A percentile compares a stretch with the other conserved stretches of the same genome.
Evolutionary conservation across 352 stramenopile species (phyloP).

Genomic region (Globisporangium paddicum): DNA sequence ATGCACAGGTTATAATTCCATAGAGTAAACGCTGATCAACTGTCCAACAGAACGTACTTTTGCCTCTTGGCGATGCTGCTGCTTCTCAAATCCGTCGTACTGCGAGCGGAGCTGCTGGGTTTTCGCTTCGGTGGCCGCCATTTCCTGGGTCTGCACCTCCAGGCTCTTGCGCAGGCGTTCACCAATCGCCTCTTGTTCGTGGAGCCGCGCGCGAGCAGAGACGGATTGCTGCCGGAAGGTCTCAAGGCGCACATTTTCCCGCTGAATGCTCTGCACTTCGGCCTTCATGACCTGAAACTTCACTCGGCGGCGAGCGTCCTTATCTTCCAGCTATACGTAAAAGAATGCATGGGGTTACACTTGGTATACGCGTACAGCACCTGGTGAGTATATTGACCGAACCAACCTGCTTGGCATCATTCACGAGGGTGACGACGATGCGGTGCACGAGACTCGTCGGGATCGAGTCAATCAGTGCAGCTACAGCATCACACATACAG

Average conservation of each 20-base stretch:
- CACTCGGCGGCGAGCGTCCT: conserved; percentile 26
- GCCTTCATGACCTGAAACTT: conserved; percentile 32
- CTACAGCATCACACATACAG: conserved; percentile 15
- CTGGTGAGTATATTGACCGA: background rate
- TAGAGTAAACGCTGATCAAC: background rate
- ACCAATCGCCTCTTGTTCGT: conserved; percentile 23
- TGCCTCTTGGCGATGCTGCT: conserved; percentile 34
- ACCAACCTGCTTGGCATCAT: conserved; percentile 58
- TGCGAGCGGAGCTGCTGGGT: conserved; percentile 31
- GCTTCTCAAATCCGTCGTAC: conserved; percentile 25
- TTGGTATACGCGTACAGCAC: background rate
- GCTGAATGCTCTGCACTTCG: conserved; percentile 18
- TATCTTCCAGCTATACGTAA: conserved; percentile 28
- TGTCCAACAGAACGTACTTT: conserved; percentile 22
- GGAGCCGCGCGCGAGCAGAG: conserved; percentile 24
- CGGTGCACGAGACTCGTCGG: conserved; percentile 58
- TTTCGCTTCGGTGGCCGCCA: conserved; percentile 20
- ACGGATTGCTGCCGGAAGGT: conserved; percentile 24
- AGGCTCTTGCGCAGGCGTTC: conserved; percentile 29
- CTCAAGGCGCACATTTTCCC: conserved; percentile 30
- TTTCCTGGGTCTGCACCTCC: conserved; percentile 22
- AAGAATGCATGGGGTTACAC: background rate
- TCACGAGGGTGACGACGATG: conserved; percentile 60
- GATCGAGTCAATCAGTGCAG: conserved; percentile 57
- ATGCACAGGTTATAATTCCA: background rate